phyloP scores from a whole-genome alignment of 257 asterid genomes.

The Craterostigma plantagineum region DNA sequence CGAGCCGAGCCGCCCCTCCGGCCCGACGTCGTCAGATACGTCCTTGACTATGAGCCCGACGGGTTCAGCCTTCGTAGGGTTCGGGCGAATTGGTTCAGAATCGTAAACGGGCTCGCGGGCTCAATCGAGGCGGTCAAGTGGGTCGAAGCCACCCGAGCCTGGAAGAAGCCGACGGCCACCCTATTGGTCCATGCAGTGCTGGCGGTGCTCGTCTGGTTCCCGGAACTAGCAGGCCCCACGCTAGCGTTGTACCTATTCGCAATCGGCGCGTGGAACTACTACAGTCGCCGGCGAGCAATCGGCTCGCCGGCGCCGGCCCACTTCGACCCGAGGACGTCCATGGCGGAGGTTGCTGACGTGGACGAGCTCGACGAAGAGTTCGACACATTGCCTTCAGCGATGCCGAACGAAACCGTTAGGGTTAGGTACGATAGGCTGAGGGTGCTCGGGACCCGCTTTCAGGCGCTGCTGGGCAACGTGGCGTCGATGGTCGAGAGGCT shows the following conservation, averaged over 20 bases:
- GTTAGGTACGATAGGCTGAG: slow-evolving; percentile 65
- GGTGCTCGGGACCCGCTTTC: slow-evolving; percentile 74
- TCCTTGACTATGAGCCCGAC: slow-evolving; percentile 81
- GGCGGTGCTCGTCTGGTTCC: slow-evolving; percentile 75
- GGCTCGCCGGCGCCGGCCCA: slow-evolving; percentile 51
- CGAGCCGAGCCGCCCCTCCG: slow-evolving; percentile 83
- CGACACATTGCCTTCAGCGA: slow-evolving; percentile 75
- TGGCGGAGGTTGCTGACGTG: slow-evolving; percentile 53
- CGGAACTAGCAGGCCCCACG: slow-evolving; percentile 77
- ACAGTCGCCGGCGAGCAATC: slow-evolving; percentile 57
- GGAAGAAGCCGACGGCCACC: slow-evolving; percentile 73
- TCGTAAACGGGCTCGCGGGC: slow-evolving; percentile 74
- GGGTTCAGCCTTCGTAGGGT: slow-evolving; percentile 90
- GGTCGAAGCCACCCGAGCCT: slow-evolving; percentile 60
- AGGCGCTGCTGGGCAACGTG: slow-evolving; percentile 78
- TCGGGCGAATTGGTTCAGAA: slow-evolving; percentile 78
- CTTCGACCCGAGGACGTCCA: slow-evolving; percentile 41
- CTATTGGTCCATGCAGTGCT: slow-evolving; percentile 51
- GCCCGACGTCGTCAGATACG: slow-evolving; percentile 64
- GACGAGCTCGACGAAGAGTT: slow-evolving; percentile 91
- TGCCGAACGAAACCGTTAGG: slow-evolving; percentile 52
- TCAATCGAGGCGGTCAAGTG: slow-evolving; percentile 70
- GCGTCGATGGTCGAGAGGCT: slow-evolving; percentile 93
- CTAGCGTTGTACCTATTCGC: slow-evolving; percentile 50
- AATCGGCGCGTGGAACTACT: slow-evolving; percentile 74